Conservation (phyloP, 345 rosid genomes). For the Linum trigynum region DNA sequence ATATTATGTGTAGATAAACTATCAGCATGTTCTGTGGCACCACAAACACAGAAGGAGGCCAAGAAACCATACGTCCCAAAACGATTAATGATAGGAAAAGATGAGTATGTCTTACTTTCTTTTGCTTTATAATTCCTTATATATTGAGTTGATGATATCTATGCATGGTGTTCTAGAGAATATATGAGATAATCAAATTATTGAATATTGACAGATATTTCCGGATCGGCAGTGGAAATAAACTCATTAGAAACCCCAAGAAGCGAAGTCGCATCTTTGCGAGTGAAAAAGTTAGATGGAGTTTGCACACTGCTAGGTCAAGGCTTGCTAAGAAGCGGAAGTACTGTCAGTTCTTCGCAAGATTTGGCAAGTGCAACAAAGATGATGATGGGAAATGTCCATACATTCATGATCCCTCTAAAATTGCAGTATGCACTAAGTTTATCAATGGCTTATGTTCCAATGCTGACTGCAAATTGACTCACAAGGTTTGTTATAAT, state of each 20-base stretch:
- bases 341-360: conserved; percentile 90
- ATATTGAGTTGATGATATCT: no score
- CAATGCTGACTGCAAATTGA: conserved; percentile 70
- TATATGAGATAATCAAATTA: background rate
- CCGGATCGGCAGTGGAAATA: conserved; percentile 87
- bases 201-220: conserved; percentile 59
- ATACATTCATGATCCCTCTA: conserved; percentile 82
- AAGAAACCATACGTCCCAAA: conserved; percentile 69
- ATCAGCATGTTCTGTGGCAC: conserved; percentile 31
- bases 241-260: conserved; percentile 93
- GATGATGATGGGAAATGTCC: conserved; percentile 73
- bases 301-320: conserved; percentile 83
- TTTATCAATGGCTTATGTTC: conserved; percentile 76
- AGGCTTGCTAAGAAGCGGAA: conserved; percentile 69
- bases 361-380: conserved; percentile 97
- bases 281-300: conserved; percentile 94
- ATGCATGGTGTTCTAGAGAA: no score
- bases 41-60: conserved; percentile 31
- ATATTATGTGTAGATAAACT: conserved; percentile 41
- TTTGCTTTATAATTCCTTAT: background rate
- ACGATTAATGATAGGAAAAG: conserved; percentile 84
- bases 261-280: conserved; percentile 79
- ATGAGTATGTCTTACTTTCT: conserved; percentile 54
- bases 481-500: conserved; percentile 62
- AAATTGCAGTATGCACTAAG: conserved; percentile 92